Evolutionary conservation across 177 flowering plant species (phyloP), one percentile per base, ranked within the genome.

Genomic region (Tripterygium wilfordii): DNA sequence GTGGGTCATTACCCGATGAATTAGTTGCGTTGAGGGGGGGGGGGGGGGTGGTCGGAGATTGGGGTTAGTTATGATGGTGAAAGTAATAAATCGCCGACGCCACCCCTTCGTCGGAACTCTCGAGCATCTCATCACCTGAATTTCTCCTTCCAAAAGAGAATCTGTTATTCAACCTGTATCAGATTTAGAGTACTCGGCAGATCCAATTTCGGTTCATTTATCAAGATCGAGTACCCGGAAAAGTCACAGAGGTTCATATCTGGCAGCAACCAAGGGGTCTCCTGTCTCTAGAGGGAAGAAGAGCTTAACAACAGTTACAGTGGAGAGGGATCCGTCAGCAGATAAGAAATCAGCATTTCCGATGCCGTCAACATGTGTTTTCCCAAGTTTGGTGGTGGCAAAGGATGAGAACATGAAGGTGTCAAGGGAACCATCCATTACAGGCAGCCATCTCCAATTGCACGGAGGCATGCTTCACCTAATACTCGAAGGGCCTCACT

Each of bases 391-490:
- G 56, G 77, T 57, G 6, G 67, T 70, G 1, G 96, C 96, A 0
- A 60, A 51, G 28, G 96, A 88, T 8, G 96, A 88, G 60, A 82
- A 65, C 17, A 48, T 84, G 60, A 84, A 60, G 61, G 32, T 53
- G 1, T 53, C 87, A 0, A 82, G 58, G 58, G 98, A 92, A 58
- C 65, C 88, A 2, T 88, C 96, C 8, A 86, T 88, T 7, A 88
- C 37, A 50, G 96, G 32, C 95, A 92, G 66, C 94, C 96, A 0
- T 92, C 98, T 0, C 98, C 98, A 0, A 81, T 42, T 23, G 85
- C 33, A 12, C 8, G 33, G 33, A 30, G 33, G n/a, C n/a, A n/a
- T n/a, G n/a, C n/a, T n/a, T n/a, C n/a, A n/a, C n/a, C n/a, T n/a
- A n/a, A n/a, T n/a, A n/a, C n/a, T n/a, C n/a, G n/a, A n/a, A n/a